These are phyloP conservation scores for Waltiozyma sp. DNA, from an alignment of 1,139 yeast species.

Conservation along the genomic window DNA sequence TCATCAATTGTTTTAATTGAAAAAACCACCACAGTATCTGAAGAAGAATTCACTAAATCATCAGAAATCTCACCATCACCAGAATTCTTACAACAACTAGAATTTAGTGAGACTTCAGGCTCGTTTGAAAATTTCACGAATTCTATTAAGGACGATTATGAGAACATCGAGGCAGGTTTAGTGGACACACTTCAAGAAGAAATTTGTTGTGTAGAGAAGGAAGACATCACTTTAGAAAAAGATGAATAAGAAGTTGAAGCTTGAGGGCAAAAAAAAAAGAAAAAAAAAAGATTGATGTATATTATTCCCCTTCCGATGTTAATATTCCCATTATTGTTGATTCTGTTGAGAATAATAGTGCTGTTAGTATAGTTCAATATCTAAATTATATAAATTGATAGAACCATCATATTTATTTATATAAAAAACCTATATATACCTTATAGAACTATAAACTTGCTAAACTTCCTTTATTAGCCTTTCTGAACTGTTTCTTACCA, in stretches of 20 bases:
- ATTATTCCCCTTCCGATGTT: too few species aligned
- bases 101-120: slow-evolving; percentile 2
- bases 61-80: background rate
- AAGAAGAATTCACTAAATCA: background rate
- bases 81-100: background rate
- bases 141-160: slow-evolving; percentile 13
- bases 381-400: too few species aligned
- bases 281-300: too few species aligned
- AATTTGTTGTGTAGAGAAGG: slow-evolving; percentile 10
- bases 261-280: too few species aligned
- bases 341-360: too few species aligned
- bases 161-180: slow-evolving; percentile 5
- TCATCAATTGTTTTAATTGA: background rate
- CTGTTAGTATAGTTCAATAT: too few species aligned
- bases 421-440: too few species aligned
- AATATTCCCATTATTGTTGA: too few species aligned
- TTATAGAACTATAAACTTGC: background rate
- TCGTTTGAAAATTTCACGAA: slow-evolving; percentile 8
- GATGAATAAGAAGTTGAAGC: too few species aligned
- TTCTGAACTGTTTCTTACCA: slow-evolving; percentile 43
- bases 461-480: slow-evolving; percentile 40
- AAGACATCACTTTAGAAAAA: background rate
- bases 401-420: too few species aligned
- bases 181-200: slow-evolving; percentile 7
- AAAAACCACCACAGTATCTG: background rate